Conservation (phyloP, 1,139 yeast genomes). For the Suhomyces taliae region DNA sequence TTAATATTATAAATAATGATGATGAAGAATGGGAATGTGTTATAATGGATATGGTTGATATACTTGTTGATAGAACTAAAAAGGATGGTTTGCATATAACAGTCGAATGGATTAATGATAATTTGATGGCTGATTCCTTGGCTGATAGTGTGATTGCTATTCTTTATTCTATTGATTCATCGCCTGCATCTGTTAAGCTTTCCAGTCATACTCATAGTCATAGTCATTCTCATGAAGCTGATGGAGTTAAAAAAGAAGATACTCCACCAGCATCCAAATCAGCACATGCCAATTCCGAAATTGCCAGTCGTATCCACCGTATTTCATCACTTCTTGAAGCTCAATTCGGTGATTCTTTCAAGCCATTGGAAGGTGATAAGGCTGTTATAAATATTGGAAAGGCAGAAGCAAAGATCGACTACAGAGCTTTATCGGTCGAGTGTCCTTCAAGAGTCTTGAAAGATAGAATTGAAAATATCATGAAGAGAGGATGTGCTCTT, state of each 20-base stretch:
- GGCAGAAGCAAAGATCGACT: constrained; percentile 68
- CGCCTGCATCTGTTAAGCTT: constrained; percentile 91
- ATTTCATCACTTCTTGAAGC: constrained; percentile 67
- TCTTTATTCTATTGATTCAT: constrained; percentile 84
- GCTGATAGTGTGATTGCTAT: constrained; percentile 95
- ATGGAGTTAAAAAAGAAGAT: constrained; percentile 14
- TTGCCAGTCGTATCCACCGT: constrained; percentile 58
- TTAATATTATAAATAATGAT: constrained; percentile 64
- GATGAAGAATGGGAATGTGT: constrained; percentile 55
- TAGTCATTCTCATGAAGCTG: constrained; percentile 23
- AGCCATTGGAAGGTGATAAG: constrained; percentile 36
- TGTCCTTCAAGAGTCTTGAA: constrained; percentile 76
- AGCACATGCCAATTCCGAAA: constrained; percentile 37
- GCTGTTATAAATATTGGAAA: constrained; percentile 71
- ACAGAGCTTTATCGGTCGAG: constrained; percentile 62
- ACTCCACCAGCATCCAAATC: constrained; percentile 19
- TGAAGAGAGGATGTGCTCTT: constrained; percentile 73
- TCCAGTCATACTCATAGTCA: constrained; percentile 63
- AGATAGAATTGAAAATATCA: constrained; percentile 79
- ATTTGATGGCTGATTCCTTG: constrained; percentile 80
- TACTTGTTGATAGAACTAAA: constrained; percentile 45
- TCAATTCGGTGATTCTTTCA: constrained; percentile 83
- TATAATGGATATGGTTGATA: constrained; percentile 47
- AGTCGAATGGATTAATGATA: constrained; percentile 90
- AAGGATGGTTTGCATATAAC: constrained; percentile 46